phyloP scores from a whole-genome alignment of 257 asterid genomes.

The Capsicum pubescens region DNA sequence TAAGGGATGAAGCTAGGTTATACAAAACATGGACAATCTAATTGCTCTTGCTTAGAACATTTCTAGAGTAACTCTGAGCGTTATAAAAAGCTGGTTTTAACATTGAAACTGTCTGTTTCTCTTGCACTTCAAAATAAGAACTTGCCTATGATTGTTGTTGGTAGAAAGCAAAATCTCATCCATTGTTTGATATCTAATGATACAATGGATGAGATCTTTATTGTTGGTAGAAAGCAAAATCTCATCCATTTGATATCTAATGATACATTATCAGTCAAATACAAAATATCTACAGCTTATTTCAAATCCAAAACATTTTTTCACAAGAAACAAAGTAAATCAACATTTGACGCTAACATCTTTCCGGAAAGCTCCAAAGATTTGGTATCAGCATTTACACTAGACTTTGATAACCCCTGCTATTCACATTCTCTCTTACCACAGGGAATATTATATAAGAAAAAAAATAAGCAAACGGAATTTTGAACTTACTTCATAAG shows the following conservation, averaged over 20 bases:
- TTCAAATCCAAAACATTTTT: background rate
- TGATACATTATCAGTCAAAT: background rate
- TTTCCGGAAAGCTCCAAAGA: background rate
- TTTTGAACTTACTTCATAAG: background rate
- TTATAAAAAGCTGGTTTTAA: background rate
- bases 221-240: background rate
- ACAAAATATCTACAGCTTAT: background rate
- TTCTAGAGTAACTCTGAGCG: slow-evolving; percentile 16
- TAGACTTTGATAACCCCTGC: background rate
- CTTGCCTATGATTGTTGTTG: background rate
- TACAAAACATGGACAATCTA: background rate
- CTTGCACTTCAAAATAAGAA: slow-evolving; percentile 21
- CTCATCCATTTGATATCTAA: background rate
- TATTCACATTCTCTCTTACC: background rate
- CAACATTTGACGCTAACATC: background rate
- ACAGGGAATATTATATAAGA: background rate
- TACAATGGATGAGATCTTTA: background rate
- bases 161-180: slow-evolving; percentile 7
- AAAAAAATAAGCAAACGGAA: background rate
- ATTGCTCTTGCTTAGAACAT: slow-evolving; percentile 5
- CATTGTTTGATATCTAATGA: background rate
- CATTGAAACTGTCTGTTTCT: background rate
- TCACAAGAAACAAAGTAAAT: background rate
- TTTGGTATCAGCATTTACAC: background rate
- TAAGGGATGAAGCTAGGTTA: background rate